Evolutionary conservation across 176 grass and related monocot genomes (phyloP).

Genomic region (bread wheat (Triticum aestivum)): IWGSC_CS_RefSeq_v2.1 NC_057804.1:456930915-456931414

Average conservation of each 20-base stretch:
- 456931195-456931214: neutral
- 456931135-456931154: slow-evolving; percentile 38
- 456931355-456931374: neutral
- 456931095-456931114: slow-evolving; percentile 56
- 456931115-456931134: neutral
- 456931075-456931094: neutral
- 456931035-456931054: too few species aligned
- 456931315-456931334: neutral
- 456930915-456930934: too few species aligned
- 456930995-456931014: too few species aligned
- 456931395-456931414: neutral
- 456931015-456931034: too few species aligned
- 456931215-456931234: neutral
- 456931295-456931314: neutral
- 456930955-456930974: too few species aligned
- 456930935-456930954: too few species aligned
- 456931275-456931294: slow-evolving; percentile 17
- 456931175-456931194: too few species aligned
- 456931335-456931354: neutral
- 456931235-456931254: neutral
- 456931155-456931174: neutral
- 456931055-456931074: neutral
- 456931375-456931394: slow-evolving; percentile 19
- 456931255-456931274: slow-evolving; percentile 27
- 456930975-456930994: too few species aligned